Evolutionary conservation across 108 stramenopile genomes (phyloP), one percentile per base, ranked within the genome.

Genomic region (Fistulifera pelliculosa): DNA sequence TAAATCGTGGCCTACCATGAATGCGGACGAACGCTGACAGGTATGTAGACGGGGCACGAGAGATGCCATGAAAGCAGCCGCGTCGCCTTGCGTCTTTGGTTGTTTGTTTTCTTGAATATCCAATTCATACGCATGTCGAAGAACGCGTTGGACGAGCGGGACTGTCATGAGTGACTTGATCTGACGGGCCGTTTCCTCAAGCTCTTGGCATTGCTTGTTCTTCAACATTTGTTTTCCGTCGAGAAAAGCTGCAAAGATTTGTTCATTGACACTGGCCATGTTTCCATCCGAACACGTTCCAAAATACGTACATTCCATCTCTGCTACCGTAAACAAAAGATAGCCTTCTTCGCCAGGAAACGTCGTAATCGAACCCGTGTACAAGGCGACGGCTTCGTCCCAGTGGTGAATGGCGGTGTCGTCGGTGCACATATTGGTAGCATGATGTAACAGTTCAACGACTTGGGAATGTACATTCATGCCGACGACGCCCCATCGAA

Each of bases 331-430:
- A 52, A 78, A 64, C 2, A 78, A 16, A 41, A 73, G 68, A 31
- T 60, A 41, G 12, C 79, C 80, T 45, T 76, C 70, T 23, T 76
- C 83, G 17, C 80, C 85, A 58, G 66, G 25, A 13, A 68, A 74
- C 38, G 69, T 66, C 14, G 38, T 57, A 2, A 85, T 38, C 42
- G 67, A 70, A 21, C 80, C 80, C 12, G 74, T 70, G 51, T 76
- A 81, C 51, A 73, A 75, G 28, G 70, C 74, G 27, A 81, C 80
- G 1, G 65, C 80, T 65, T 73, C 67, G 45, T 81, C 80, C 71
- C 73, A 73, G 11, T 60, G 72, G 58, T 83, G 85, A 27, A 87
- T 79, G n/a, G 73, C 49, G 17, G 69, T 75, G 28, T 77, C 71
- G 47, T 87, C 78, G 2, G 62, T 76, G 39, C 64, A 70, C 26